Evolutionary conservation across 345 rosid genomes (phyloP).

Genomic region (Hibiscus mutabilis): DNA sequence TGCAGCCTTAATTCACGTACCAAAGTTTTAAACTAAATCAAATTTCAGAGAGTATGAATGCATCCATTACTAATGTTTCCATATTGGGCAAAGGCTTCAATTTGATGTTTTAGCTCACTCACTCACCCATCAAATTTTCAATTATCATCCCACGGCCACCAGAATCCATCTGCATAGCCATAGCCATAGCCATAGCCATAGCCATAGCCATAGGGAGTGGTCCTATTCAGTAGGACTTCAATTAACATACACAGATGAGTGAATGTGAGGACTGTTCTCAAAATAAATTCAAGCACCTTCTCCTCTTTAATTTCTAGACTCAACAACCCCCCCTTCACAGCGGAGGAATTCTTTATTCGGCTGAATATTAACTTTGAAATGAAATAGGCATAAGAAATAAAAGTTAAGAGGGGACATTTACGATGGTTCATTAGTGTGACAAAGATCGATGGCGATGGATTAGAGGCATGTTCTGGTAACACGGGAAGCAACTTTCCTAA

Average conservation of each 20-base stretch:
- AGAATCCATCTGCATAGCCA: no score
- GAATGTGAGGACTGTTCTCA: not conserved
- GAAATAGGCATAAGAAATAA: no score
- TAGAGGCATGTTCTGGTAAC: no score
- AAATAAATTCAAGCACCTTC: not conserved
- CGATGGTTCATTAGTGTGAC: no score
- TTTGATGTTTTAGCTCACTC: not conserved
- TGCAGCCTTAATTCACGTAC: not conserved
- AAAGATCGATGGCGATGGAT: no score
- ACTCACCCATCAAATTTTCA: no score
- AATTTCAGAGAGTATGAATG: not conserved
- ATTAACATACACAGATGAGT: not conserved
- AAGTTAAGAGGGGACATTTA: no score
- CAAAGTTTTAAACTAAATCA: not conserved
- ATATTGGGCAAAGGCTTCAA: not conserved
- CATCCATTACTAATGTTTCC: not conserved
- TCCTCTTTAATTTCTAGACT: not conserved
- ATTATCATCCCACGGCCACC: no score
- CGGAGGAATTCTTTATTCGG: no score
- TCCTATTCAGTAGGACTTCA: not conserved
- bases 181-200: not conserved
- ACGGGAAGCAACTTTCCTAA: no score
- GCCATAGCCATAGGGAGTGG: not conserved
- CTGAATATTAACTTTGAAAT: no score
- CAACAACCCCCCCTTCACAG: no score